phyloP scores from a whole-genome alignment of 164 flowering plant species.

The Macadamia integrifolia region DNA sequence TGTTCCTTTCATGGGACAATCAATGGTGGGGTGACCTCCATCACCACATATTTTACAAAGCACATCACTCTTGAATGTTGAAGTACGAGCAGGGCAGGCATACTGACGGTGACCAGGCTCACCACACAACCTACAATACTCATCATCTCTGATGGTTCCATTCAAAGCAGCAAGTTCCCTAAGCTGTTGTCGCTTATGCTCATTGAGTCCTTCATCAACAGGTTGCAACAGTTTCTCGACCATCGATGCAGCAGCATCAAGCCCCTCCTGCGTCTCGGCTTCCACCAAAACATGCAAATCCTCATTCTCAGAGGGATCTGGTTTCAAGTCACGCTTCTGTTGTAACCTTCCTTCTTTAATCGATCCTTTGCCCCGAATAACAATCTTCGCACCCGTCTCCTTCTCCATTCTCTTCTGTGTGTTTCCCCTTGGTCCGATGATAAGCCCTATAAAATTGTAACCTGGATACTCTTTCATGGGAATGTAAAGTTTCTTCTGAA shows the following conservation, averaged over 20 bases:
- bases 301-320: slow-evolving; percentile 83
- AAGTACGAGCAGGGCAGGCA: slow-evolving; percentile 78
- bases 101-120: slow-evolving; percentile 92
- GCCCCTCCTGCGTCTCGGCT: slow-evolving; percentile 83
- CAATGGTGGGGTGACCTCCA: slow-evolving; percentile 94
- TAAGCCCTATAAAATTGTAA: slow-evolving; percentile 87
- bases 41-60: slow-evolving; percentile 89
- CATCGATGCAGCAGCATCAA: slow-evolving; percentile 94
- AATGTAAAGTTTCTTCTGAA: slow-evolving; percentile 85
- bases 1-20: slow-evolving; percentile 84
- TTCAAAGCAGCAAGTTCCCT: slow-evolving; percentile 89
- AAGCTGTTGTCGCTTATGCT: slow-evolving; percentile 93
- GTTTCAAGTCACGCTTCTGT: slow-evolving; percentile 79
- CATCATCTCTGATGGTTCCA: slow-evolving; percentile 94
- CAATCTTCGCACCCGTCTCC: slow-evolving; percentile 94
- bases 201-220: slow-evolving; percentile 89
- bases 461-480: slow-evolving; percentile 98
- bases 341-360: slow-evolving; percentile 87
- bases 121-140: slow-evolving; percentile 87
- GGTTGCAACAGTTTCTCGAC: slow-evolving; percentile 91
- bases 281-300: slow-evolving; percentile 95
- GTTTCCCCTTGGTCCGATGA: slow-evolving; percentile 97
- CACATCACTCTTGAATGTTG: slow-evolving; percentile 91
- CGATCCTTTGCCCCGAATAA: slow-evolving; percentile 88
- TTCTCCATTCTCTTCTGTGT: slow-evolving; percentile 97